These are phyloP conservation scores for Biancaea sappan DNA, from an alignment of 306 rosid genomes.

Conservation along the genomic window DNA sequence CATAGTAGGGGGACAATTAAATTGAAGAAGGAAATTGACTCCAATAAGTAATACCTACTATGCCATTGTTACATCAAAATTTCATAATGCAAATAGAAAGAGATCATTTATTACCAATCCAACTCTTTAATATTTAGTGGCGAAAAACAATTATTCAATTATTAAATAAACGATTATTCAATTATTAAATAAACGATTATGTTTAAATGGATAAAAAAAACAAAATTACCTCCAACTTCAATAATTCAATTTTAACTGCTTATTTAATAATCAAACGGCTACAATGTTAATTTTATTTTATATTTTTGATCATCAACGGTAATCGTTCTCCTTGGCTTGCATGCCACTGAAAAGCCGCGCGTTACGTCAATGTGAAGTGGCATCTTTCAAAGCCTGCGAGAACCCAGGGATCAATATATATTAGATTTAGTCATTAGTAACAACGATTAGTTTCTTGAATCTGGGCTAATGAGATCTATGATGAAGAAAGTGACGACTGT, in stretches of 20 bases:
- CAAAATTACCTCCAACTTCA: no score
- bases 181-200: no score
- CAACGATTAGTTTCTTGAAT: not conserved
- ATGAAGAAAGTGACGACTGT: not conserved
- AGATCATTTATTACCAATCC: not conserved
- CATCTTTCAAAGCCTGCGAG: constrained; percentile 67
- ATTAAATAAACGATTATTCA: no score
- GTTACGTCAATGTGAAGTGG: constrained; percentile 44
- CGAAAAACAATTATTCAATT: no score
- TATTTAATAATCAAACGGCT: no score
- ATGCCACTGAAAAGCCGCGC: not conserved
- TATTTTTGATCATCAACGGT: no score
- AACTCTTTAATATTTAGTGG: no score
- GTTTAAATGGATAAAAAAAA: no score
- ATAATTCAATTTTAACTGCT: no score
- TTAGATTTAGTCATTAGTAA: not conserved
- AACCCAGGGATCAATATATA: not conserved
- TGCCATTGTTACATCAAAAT: constrained; percentile 5
- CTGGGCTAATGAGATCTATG: not conserved
- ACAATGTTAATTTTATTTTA: no score
- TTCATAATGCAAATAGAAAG: not conserved
- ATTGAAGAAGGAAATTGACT: no score
- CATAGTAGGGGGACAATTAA: not conserved
- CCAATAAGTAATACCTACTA: not conserved
- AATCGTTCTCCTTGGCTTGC: no score